Evolutionary conservation across 1,284 basidiomycete species (phyloP).

Genomic region (Peniophora sp.): DNA sequence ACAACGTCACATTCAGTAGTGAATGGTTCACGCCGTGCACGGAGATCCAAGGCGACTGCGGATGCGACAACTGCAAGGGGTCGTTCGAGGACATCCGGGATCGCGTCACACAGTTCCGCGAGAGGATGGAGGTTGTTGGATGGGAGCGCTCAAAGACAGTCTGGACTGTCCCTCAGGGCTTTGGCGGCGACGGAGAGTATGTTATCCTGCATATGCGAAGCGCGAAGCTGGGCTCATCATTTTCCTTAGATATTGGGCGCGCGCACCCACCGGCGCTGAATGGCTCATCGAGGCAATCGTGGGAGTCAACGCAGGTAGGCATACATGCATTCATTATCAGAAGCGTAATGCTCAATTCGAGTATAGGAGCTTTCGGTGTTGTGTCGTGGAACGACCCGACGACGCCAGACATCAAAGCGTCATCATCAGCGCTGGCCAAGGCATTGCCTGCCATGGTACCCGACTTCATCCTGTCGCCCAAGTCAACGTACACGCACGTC

Average conservation of each 20-base stretch:
- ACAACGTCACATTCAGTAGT: constrained; percentile 59
- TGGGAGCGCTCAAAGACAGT: constrained; percentile 57
- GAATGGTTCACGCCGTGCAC: constrained; percentile 49
- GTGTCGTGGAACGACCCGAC: constrained; percentile 68
- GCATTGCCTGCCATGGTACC: constrained; percentile 29
- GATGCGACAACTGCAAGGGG: constrained; percentile 47
- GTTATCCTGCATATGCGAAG: constrained; percentile 14
- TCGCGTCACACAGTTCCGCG: constrained; percentile 54
- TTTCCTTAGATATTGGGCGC: constrained; percentile 55
- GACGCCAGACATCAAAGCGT: constrained; percentile 46
- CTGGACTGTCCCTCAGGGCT: constrained; percentile 74
- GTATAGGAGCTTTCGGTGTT: constrained; percentile 29
- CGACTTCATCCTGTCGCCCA: constrained; percentile 28
- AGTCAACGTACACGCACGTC: constrained; percentile 20
- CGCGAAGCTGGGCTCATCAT: too few relatives aligned
- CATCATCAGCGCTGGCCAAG: constrained; percentile 45
- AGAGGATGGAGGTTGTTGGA: constrained; percentile 50
- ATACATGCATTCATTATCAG: constrained; percentile 21
- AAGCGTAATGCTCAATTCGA: not conserved
- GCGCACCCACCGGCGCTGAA: constrained; percentile 59
- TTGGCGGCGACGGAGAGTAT: constrained; percentile 48
- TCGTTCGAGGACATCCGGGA: constrained; percentile 54
- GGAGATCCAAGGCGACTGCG: constrained; percentile 59
- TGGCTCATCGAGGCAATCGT: constrained; percentile 57
- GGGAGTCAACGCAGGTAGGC: constrained; percentile 62